Conservation (phyloP, 2,329 filamentous ascomycete genomes). For the Ceratocystis eucalypticola region DNA sequence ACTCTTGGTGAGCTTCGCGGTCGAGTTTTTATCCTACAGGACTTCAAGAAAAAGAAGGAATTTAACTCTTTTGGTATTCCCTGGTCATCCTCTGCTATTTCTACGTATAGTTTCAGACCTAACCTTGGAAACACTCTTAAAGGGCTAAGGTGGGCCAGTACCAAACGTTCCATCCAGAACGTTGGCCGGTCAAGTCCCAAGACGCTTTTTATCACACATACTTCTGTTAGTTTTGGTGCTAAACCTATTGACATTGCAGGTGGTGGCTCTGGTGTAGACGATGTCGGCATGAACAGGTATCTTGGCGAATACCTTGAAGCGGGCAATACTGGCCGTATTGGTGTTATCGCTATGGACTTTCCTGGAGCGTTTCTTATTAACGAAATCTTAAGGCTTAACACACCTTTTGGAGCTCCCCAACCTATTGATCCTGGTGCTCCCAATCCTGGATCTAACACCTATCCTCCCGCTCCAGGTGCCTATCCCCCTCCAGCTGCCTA, state of each 20-base stretch:
- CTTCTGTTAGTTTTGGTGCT: neutral
- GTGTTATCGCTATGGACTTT: slow-evolving; percentile 37
- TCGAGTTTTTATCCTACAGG: slow-evolving; percentile 36
- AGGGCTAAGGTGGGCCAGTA: slow-evolving; percentile 19
- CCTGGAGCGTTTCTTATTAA: slow-evolving; percentile 32
- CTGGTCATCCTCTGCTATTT: too few species aligned
- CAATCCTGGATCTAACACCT: too few species aligned
- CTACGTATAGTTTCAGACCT: slow-evolving; percentile 31
- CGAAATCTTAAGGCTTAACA: slow-evolving; percentile 31
- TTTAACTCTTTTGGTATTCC: slow-evolving; percentile 29
- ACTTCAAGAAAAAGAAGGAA: slow-evolving; percentile 22
- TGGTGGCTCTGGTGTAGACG: slow-evolving; percentile 24
- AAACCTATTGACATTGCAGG: slow-evolving; percentile 36
- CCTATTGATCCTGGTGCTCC: too few species aligned
- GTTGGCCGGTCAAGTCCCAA: too few species aligned
- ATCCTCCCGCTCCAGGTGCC: too few species aligned
- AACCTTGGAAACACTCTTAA: slow-evolving; percentile 31
- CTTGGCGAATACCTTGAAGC: slow-evolving; percentile 26
- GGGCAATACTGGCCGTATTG: slow-evolving; percentile 24
- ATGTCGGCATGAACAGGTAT: slow-evolving; percentile 35
- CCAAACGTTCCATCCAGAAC: too few species aligned
- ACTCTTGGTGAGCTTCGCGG: slow-evolving; percentile 33
- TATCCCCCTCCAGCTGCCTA: too few species aligned
- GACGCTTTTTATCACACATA: slow-evolving; percentile 25
- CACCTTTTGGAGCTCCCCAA: too few species aligned